Conservation (phyloP, 2,329 filamentous ascomycete species). For the Ophiocordyceps sinensis region DNA sequence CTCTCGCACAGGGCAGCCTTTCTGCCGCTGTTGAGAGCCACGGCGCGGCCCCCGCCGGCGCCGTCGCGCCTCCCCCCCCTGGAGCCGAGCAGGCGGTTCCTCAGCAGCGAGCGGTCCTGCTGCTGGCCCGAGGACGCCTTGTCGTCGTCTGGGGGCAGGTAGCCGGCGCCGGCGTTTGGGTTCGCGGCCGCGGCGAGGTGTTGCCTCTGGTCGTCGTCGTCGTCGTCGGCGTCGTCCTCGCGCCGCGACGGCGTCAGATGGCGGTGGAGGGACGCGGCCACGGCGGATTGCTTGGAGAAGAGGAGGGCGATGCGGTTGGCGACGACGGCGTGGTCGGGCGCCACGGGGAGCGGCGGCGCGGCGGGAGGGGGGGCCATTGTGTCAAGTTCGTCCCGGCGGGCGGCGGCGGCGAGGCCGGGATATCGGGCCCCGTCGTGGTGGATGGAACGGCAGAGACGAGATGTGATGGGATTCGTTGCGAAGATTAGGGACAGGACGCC, state of each 20-base stretch:
- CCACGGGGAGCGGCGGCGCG: conserved; percentile 15
- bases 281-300: conserved; percentile 18
- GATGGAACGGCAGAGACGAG: too few relatives aligned
- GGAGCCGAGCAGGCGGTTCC: conserved; percentile 14
- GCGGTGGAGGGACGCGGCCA: conserved; percentile 15
- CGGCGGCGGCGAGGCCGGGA: conserved; percentile 5
- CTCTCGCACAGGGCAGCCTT: conserved; percentile 7
- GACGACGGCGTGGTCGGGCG: conserved; percentile 21
- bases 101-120: conserved; percentile 15
- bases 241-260: conserved; percentile 2
- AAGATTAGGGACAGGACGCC: too few relatives aligned
- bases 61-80: too few relatives aligned
- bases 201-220: conserved; percentile 10
- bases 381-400: conserved; percentile 9
- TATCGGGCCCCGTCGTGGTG: too few relatives aligned
- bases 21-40: conserved; percentile 1
- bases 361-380: neutral
- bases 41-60: too few relatives aligned
- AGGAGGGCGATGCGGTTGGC: conserved; percentile 28
- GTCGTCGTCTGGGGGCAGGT: conserved; percentile 11
- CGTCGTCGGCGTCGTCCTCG: neutral
- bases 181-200: conserved; percentile 10
- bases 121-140: neutral
- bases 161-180: conserved; percentile 28
- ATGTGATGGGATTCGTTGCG: too few relatives aligned